Base-by-base conservation (phyloP, 2,329 filamentous ascomycete species). In the Ramularia endophylla region DNA sequence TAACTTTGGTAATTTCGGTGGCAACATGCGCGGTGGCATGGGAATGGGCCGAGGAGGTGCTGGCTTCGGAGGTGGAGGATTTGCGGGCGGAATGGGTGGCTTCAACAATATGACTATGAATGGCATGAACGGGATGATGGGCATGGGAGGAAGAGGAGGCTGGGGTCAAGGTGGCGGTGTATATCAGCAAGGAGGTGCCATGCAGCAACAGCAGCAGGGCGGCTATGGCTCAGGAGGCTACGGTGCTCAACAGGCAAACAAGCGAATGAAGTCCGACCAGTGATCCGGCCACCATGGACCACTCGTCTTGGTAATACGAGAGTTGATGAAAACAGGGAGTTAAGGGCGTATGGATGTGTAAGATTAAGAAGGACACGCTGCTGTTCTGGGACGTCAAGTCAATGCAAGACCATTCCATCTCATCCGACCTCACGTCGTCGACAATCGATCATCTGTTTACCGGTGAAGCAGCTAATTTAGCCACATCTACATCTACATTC, bases 111-210 rank as follows among this genome's bases (percentile, higher is more conserved):
- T 57, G 52, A 57, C 54, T 49, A 54, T 51, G 48, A 46, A 46
- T 31, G 48, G 46, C 5, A 48, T 46, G 34, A 36, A 29, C 13
- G 40, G 40, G 3, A 38, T 34, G 33, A 32, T 22, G 9, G 40
- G 42, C 2, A 62, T 59, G 52, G 61, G 54, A 15, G 53, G 38
- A 29, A 63, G 73, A 66, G 70, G 68, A 30, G 77, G 78, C 68
- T 72, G 70, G 18, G 64, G 63, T 54, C 62, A 62, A 28, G 47
- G 48, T 40, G 47, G 51, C 33, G 32, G 49, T 36, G 31, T 13
- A 11, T 33, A 34, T 13, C 43, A 45, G 27, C 25, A 81, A 80
- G 77, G 75, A 72, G 52, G 75, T 73, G 52, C 75, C 70, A 41
- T 41, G 33, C 34, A 17, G 32, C 32, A 29, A 16, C 27, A 37